These are phyloP conservation scores for Raffaelea albimanens DNA, from an alignment of 2,329 filamentous ascomycete genomes.

Conservation along the genomic window DNA sequence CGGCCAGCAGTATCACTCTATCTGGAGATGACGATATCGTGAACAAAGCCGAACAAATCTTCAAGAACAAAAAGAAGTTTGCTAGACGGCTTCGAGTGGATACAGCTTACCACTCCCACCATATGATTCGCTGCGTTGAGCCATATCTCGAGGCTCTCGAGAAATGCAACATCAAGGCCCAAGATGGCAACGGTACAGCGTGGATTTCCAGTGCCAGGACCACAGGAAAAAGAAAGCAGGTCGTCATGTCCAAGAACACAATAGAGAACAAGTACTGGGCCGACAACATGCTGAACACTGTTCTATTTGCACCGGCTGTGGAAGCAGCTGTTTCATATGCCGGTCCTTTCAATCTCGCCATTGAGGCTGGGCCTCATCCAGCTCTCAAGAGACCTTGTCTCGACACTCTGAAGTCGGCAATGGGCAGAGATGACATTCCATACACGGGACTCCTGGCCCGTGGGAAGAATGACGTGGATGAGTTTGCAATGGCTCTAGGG, in stretches of 20 bases:
- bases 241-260: too few relatives aligned
- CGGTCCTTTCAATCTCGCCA: slow-evolving; percentile 1
- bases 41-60: slow-evolving; percentile 10
- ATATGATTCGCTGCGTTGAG: slow-evolving; percentile 27
- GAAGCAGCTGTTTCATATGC: neutral
- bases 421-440: neutral
- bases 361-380: slow-evolving; percentile 18
- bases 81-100: slow-evolving; percentile 27
- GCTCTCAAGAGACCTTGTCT: slow-evolving; percentile 12
- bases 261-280: slow-evolving; percentile 18
- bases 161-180: slow-evolving; percentile 17
- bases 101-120: slow-evolving; percentile 37
- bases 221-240: too few relatives aligned
- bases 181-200: slow-evolving; percentile 3
- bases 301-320: slow-evolving; percentile 16
- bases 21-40: slow-evolving; percentile 23
- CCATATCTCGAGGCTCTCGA: slow-evolving; percentile 23
- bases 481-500: neutral
- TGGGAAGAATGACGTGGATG: slow-evolving; percentile 3
- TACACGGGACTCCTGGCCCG: neutral
- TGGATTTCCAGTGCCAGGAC: too few relatives aligned
- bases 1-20: slow-evolving; percentile 21
- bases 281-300: slow-evolving; percentile 18
- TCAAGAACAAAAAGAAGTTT: slow-evolving; percentile 18
- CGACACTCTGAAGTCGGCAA: slow-evolving; percentile 5